Evolutionary conservation across 2,329 filamentous ascomycete species (phyloP), one percentile per base, ranked within the genome.

Genomic region (Beauveria bassiana): DNA sequence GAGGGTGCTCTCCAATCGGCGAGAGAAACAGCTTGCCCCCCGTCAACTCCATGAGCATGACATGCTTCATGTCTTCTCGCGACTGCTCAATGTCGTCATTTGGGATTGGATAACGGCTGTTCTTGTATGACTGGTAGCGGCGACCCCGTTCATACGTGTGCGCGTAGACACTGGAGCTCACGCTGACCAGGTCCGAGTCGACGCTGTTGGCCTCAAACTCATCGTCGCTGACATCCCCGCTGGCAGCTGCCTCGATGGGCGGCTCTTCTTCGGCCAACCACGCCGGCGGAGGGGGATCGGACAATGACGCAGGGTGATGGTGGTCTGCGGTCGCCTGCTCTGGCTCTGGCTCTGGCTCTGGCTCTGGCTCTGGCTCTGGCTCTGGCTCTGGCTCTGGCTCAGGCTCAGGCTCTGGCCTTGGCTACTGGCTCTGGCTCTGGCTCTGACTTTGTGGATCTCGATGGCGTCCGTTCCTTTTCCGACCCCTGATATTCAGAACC

Each of bases 81-180:
- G 73, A 71, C 64, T 79, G 77, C 67, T 81, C 79, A 9, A 67
- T 65, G 38, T 75, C 71, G 64, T 81, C 77, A 61, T 81, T 80
- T 3, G 78, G 77, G 20, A 80, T 68, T 2, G 78, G 77, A 61
- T 79, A 81, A n/a, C 73, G 70, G 42, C 75, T 75, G 43, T 74
- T 69, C 52, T 73, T 72, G 65, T 75, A 80, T 38, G 72, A 71
- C 66, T 80, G 78, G 61, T 79, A 81, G n/a, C 69, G 68, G 54
- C 73, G 70, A 3, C 72, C 72, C 60, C 72, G 66, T 34, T 68
- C 68, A 47, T 70, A 66, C 61, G 75, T 73, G 61, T 73, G 68
- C 42, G 69, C 69, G 64, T 71, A 70, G 28, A 73, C 68, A 61
- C 70, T 73, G 3, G 72, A 69, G 18, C 69, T 65, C 20, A 75